Evolutionary conservation across 2,329 filamentous ascomycete species (phyloP), one percentile per base, ranked within the genome.

Genomic region (Aureobasidium sp.): DNA sequence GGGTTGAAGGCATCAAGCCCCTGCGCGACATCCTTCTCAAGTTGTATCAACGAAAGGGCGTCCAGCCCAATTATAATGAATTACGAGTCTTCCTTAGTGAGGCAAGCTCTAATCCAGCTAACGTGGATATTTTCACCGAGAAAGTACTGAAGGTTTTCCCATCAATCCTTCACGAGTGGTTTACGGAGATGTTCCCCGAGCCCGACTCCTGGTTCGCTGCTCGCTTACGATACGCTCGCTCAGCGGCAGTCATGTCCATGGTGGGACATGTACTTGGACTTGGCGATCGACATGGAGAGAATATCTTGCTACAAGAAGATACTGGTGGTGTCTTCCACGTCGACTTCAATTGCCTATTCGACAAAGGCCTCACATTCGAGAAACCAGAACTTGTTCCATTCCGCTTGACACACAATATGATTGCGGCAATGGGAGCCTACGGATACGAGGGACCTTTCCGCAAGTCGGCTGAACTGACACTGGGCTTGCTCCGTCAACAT

Each of bases 161-260:
- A 5, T 84, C 92, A 0, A 85, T 96, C 15, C 84, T 99, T 63
- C 88, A 95, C 66, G 84, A 92, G 66, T 99, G 94, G 94, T 99
- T 99, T 74, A 85, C 94, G 23, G 89, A 96, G 68, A 91, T 91
- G 68, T 99, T 97, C 71, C 91, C 94, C 0, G 91, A 96, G 70
- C 92, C 95, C 4, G 90, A 90, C 13, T 82, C 87, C 1, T 99
- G 94, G 94, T 95, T 99, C 74, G 84, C 86, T 2, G 92, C 93
- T 10, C 85, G 94, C 8, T 81, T 97, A 48, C 85, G 87, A 51
- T 99, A 97, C 76, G 95, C 94, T 2, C 86, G 94, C 4, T 96
- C 94, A 0, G 93, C 90, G 70, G 94, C 95, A 12, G 94, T 99
- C 67, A 99, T 99, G 92, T 96, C 91, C n/a, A 99, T 99, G 84